Evolutionary conservation across 306 rosid genomes (phyloP).

Genomic region (Fragaria ananassa): DNA sequence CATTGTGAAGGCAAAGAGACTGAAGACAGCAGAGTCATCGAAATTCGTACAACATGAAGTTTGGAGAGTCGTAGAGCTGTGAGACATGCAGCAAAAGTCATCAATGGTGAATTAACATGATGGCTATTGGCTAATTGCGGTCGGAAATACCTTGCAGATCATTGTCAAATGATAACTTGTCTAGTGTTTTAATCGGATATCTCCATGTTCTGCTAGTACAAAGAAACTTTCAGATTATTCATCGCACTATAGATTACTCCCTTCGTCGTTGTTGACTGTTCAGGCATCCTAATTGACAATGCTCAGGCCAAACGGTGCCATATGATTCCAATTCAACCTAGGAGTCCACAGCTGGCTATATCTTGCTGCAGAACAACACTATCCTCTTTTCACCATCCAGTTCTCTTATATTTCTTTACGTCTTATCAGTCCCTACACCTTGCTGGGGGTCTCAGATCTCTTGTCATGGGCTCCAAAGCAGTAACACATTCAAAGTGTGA

Average conservation of each 20-base stretch:
- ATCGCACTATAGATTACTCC: no score
- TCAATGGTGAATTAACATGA: conserved; percentile 50
- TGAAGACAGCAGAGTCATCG: conserved; percentile 51
- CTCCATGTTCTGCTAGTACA: no score
- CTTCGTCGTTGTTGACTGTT: not conserved
- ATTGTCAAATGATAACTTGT: not conserved
- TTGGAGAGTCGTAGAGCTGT: conserved; percentile 62
- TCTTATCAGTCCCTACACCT: not conserved
- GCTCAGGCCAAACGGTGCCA: not conserved
- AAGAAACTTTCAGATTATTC: no score
- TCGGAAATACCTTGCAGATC: not conserved
- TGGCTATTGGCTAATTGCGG: not conserved
- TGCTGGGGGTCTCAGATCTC: not conserved
- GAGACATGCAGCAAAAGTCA: conserved; percentile 51
- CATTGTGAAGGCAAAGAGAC: conserved; percentile 37
- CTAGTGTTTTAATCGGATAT: not conserved
- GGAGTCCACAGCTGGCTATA: not conserved
- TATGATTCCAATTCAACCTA: not conserved
- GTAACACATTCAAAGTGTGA: not conserved
- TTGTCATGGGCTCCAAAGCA: not conserved
- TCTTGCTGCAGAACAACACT: not conserved
- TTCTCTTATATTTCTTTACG: not conserved
- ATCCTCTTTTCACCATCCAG: not conserved
- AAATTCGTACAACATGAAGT: conserved; percentile 57
- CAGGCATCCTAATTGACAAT: not conserved